Percentiles rank a stretch among this genome's conserved stretches.
phyloP scores from a whole-genome alignment of 345 rosid genomes.

The Hibiscus tridactylites region DNA sequence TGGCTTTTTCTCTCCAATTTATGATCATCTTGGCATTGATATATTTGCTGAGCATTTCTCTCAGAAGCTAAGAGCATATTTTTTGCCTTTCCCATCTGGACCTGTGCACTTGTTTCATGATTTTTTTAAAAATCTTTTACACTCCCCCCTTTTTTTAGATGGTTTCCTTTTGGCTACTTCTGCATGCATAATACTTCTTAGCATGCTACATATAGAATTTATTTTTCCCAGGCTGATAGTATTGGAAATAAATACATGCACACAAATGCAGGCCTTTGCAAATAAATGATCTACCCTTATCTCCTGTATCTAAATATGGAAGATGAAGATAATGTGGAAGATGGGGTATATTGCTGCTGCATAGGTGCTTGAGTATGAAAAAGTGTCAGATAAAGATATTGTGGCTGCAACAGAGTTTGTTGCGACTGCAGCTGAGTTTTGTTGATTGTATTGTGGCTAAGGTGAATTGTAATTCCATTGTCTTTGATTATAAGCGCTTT shows the following conservation, averaged over 20 bases:
- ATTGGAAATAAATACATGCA: too few species aligned
- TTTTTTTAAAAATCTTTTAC: background rate
- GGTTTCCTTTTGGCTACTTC: background rate
- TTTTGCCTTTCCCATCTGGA: background rate
- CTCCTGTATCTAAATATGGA: background rate
- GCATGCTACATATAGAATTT: background rate
- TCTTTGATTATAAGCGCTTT: too few species aligned
- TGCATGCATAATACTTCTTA: background rate
- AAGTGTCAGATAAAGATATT: too few species aligned
- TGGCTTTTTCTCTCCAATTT: slow-evolving; percentile 95
- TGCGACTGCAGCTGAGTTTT: too few species aligned
- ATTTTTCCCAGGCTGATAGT: background rate
- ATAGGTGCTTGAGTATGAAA: too few species aligned
- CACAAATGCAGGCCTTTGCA: background rate
- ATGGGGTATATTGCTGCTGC: too few species aligned
- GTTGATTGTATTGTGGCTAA: too few species aligned
- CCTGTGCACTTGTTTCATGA: background rate
- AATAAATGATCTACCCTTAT: background rate
- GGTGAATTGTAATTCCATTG: too few species aligned
- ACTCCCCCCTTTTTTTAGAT: background rate
- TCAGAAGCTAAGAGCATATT: background rate
- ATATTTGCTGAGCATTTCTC: slow-evolving; percentile 59
- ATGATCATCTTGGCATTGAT: slow-evolving; percentile 84
- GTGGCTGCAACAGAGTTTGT: too few species aligned
- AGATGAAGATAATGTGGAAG: too few species aligned